Evolutionary conservation across 345 rosid genomes (phyloP).

Genomic region (Brassica nigra): DNA sequence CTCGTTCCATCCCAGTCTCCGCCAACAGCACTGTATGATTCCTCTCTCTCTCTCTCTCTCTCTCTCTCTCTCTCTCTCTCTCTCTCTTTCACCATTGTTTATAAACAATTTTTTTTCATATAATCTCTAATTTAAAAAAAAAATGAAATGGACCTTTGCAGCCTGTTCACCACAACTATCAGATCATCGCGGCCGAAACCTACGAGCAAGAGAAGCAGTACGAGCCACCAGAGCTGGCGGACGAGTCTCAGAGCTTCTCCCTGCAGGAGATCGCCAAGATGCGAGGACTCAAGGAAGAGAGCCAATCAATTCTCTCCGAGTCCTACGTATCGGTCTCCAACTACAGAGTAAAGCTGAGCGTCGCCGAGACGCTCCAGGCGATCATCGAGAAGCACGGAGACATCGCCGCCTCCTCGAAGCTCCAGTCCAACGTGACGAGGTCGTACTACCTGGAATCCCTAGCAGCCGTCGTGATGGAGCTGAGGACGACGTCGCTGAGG

Average conservation of each 20-base stretch:
- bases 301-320: constrained; percentile 63
- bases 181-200: constrained; percentile 24
- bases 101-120: not conserved
- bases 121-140: not conserved
- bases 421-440: constrained; percentile 59
- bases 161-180: constrained; percentile 33
- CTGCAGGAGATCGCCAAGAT: constrained; percentile 33
- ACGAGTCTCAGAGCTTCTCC: constrained; percentile 42
- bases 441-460: constrained; percentile 68
- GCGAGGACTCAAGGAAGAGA: constrained; percentile 48
- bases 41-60: not conserved
- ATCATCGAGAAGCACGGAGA: constrained; percentile 72
- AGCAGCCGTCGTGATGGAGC: constrained; percentile 64
- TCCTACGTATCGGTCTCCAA: constrained; percentile 65
- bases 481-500: constrained; percentile 49
- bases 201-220: constrained; percentile 38
- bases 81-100: not conserved
- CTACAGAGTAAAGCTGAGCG: constrained; percentile 56
- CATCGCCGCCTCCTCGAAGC: constrained; percentile 59
- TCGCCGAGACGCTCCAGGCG: constrained; percentile 50
- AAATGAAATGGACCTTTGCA: not conserved
- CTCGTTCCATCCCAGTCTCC: constrained; percentile 11
- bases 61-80: not conserved
- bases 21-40: constrained; percentile 26
- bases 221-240: constrained; percentile 39